These are phyloP conservation scores for Eutreptiella sp. DNA, from an alignment of 208 protist genomes.

Conservation along the genomic window DNA sequence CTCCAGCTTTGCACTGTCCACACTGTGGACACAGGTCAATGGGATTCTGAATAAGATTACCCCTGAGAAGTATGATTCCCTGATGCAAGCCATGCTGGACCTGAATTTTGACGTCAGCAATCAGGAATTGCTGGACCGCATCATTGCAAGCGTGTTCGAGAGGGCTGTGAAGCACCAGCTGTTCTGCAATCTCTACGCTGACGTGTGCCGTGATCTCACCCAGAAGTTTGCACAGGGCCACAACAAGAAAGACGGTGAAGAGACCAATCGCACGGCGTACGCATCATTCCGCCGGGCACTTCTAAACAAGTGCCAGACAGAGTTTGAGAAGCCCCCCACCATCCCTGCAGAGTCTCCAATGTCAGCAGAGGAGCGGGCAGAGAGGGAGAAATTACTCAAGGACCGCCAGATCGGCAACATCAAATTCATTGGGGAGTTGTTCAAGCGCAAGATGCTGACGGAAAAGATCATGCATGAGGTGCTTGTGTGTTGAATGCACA, in stretches of 20 bases:
- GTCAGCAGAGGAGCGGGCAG: not conserved
- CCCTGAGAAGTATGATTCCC: slow-evolving; percentile 17
- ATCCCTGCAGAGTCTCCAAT: too few species aligned
- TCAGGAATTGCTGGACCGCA: not conserved
- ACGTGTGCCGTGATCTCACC: slow-evolving; percentile 2
- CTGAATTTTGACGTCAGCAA: not conserved
- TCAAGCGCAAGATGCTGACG: slow-evolving; percentile 12
- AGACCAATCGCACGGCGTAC: too few species aligned
- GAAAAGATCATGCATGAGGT: slow-evolving; percentile 23
- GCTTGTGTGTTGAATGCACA: too few species aligned
- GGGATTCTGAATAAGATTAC: slow-evolving; percentile 15
- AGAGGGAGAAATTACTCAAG: not conserved
- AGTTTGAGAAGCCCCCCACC: slow-evolving; percentile 15
- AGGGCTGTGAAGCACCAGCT: slow-evolving; percentile 4
- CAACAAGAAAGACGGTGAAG: too few species aligned
- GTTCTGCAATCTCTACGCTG: slow-evolving; percentile 13
- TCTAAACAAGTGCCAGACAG: slow-evolving; percentile 8
- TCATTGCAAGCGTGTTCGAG: slow-evolving; percentile 8
- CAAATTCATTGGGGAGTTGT: slow-evolving; percentile 17
- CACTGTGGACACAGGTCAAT: not conserved
- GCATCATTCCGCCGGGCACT: not conserved
- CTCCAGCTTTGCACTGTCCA: too few species aligned
- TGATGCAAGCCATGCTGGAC: not conserved
- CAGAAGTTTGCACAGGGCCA: not conserved
- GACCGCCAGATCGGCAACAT: slow-evolving; percentile 7